phyloP scores from a whole-genome alignment of 305 asterid genomes.

The Ilex paraguariensis region DNA sequence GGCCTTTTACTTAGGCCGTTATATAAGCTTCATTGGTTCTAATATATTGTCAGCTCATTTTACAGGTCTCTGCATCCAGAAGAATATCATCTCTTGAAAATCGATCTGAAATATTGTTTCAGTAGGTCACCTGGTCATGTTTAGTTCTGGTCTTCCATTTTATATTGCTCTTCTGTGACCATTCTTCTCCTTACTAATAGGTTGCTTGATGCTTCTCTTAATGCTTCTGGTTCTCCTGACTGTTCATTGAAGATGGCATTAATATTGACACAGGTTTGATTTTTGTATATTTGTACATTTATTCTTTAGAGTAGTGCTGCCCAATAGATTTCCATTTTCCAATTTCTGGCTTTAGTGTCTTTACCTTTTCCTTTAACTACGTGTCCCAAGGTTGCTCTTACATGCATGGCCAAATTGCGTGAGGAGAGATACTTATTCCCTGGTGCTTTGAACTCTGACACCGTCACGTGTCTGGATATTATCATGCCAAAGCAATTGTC shows the following conservation, averaged over 20 bases:
- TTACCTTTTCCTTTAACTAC: conserved; percentile 19
- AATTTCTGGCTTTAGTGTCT: neutral
- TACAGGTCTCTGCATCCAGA: conserved; percentile 79
- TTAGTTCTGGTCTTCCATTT: neutral
- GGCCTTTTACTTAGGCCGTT: neutral
- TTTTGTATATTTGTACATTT: neutral
- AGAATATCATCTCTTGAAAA: conserved; percentile 69
- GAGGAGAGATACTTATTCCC: conserved; percentile 80
- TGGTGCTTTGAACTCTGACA: conserved; percentile 62
- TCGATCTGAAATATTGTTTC: conserved; percentile 70
- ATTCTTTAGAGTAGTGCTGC: neutral
- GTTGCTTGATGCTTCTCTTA: conserved; percentile 79
- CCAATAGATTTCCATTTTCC: neutral
- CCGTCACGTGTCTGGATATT: conserved; percentile 71
- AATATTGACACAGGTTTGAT: conserved; percentile 72
- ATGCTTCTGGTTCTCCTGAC: conserved; percentile 80
- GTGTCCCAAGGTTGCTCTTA: conserved; percentile 73
- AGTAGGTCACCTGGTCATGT: conserved; percentile 44
- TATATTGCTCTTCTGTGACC: conserved; percentile 8
- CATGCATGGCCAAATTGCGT: conserved; percentile 96
- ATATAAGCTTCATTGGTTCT: no score
- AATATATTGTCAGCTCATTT: conserved; percentile 7
- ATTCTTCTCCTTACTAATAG: conserved; percentile 34
- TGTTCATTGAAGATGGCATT: conserved; percentile 94
- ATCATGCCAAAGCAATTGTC: conserved; percentile 69